Conservation (phyloP, 2,329 filamentous ascomycete species). For the Ophiostoma sp. region DNA sequence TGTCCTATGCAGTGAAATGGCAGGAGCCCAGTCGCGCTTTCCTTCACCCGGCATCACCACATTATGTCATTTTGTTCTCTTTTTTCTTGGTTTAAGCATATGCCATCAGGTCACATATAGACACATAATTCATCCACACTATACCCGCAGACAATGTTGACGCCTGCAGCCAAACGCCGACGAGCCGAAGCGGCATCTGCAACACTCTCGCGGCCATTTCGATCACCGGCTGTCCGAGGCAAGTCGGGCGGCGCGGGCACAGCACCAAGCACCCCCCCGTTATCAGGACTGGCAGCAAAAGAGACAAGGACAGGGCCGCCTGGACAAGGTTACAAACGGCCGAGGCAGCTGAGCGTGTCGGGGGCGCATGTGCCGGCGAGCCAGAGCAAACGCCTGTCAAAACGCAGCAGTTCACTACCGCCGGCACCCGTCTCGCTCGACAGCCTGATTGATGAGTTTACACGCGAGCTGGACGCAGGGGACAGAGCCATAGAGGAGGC, state of each 20-base stretch:
- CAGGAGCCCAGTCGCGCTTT: neutral
- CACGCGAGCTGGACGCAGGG: conserved; percentile 21
- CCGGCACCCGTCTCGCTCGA: neutral
- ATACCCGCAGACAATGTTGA: conserved; percentile 23
- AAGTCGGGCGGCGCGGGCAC: neutral
- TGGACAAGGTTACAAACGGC: neutral
- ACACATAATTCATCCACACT: neutral
- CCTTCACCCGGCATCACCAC: neutral
- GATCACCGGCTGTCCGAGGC: conserved; percentile 49
- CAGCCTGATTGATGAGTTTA: conserved; percentile 22
- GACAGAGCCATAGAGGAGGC: conserved; percentile 15
- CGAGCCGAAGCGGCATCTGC: conserved; percentile 54
- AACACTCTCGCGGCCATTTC: conserved; percentile 65
- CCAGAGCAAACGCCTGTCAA: neutral
- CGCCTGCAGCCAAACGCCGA: conserved; percentile 44
- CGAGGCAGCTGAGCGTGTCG: neutral
- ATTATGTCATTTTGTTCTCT: neutral
- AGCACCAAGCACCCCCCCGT: neutral
- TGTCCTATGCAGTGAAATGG: neutral
- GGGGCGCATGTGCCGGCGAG: neutral
- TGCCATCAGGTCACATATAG: neutral
- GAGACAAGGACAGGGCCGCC: neutral
- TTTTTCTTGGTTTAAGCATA: neutral
- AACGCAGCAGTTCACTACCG: neutral
- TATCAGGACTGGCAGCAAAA: neutral